Evolutionary conservation across 495 filamentous ascomycete genomes (phyloP), one percentile per base, ranked within the genome.

Genomic region (Lindgomyces ingoldianus): DNA sequence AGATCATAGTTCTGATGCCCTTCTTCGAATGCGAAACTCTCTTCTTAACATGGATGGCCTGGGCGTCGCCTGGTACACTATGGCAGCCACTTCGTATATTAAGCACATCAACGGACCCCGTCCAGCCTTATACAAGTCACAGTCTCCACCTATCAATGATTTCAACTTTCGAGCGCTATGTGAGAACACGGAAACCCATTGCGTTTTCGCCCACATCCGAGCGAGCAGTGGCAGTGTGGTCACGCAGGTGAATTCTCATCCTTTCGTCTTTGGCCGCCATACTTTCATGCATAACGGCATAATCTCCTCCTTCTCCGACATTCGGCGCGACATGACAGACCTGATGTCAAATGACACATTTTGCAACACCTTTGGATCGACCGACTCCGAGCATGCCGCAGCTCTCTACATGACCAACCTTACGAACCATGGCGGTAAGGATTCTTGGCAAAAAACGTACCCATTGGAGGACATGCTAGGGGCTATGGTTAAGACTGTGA

Each of bases 381-480:
- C 81, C 0, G 81, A 83, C 58, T 76, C 75, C 4, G 81, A 83
- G 55, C 79, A 82, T 56, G 60, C 77, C 14, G 81, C 80, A 9
- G 80, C 79, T n/a, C 70, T 83, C 6, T 79, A 81, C 54, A 78
- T 83, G 58, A 79, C 79, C 3, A 75, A 76, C 63, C 74, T 83
- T 0, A 77, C 78, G 26, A 33, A 65, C 14, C 44, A 49, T 29
- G 67, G 60, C 2, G 60, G 52, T 19, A 69, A 70, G 16, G 65
- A 56, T 18, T 68, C 73, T 8, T 82, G 80, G 76, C 70, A 81
- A 57, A 49, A 70, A 18, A 71, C 70, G 11, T 78, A 81, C 52
- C 63, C 70, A 3, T 21, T 74, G 4, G 29, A 70, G 4, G 57
- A 75, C 50, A 81, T 82, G 77, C 55, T 69, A 10, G 26, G 30